phyloP scores from a whole-genome alignment of 2,329 filamentous ascomycete genomes.

The Nannizzia gypsea region DNA sequence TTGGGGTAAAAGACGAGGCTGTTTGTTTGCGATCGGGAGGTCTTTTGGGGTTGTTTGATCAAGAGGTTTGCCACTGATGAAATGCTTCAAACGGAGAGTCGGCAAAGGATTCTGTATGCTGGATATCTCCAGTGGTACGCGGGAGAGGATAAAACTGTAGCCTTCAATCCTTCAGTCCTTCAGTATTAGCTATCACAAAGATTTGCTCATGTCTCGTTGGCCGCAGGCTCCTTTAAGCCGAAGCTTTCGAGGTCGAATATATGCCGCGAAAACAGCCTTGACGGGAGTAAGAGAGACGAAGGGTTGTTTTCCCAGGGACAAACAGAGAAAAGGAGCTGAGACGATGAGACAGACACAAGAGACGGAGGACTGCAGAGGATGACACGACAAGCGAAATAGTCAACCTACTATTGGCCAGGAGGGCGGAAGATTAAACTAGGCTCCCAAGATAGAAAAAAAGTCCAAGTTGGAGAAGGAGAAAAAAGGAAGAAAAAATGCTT shows the following conservation, averaged over 20 bases:
- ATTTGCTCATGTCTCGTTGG: not conserved
- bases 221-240: not conserved
- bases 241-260: not conserved
- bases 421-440: conserved; percentile 1
- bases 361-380: not conserved
- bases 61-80: not conserved
- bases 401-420: not conserved
- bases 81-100: not conserved
- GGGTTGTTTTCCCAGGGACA: not conserved
- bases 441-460: not conserved
- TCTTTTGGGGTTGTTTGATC: not conserved
- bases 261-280: not conserved
- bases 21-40: conserved; percentile 1
- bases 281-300: not conserved
- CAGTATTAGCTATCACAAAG: not conserved
- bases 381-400: conserved; percentile 1
- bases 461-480: no score
- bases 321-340: not conserved
- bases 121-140: not conserved
- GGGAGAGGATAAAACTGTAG: not conserved
- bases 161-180: not conserved
- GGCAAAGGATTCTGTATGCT: not conserved
- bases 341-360: not conserved
- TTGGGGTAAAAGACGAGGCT: not conserved
- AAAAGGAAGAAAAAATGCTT: not conserved